Evolutionary conservation across 202 grass and related monocot genomes (phyloP).

Genomic region (Alloteropsis angusta): DNA sequence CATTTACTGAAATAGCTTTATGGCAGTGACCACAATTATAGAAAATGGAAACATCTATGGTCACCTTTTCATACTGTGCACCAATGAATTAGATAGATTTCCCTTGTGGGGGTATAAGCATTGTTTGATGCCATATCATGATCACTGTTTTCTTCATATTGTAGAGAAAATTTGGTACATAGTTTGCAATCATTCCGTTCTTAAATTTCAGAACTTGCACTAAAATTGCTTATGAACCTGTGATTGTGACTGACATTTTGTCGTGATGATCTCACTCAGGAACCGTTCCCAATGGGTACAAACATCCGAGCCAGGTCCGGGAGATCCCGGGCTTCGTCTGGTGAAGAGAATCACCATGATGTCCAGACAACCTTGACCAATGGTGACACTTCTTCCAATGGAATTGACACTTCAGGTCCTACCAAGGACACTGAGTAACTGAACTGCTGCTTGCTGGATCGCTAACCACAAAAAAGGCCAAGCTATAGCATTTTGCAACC

Average conservation of each 20-base stretch:
- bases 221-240: background rate
- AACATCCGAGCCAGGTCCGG: conserved; percentile 79
- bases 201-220: background rate
- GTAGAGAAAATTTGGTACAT: background rate
- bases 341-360: conserved; percentile 64
- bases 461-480: conserved; percentile 51
- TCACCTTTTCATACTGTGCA: background rate
- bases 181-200: background rate
- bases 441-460: background rate
- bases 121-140: background rate
- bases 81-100: background rate
- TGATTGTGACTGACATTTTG: background rate
- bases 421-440: conserved; percentile 54
- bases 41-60: background rate
- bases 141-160: background rate
- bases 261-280: conserved; percentile 28
- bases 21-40: background rate
- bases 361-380: conserved; percentile 25
- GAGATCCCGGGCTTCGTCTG: conserved; percentile 42
- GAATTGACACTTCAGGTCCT: conserved; percentile 34
- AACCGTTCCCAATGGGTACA: conserved; percentile 83
- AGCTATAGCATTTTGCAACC: conserved; percentile 28
- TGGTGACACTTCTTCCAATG: conserved; percentile 30
- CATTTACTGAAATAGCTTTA: background rate
- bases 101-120: background rate